Evolutionary conservation across 2,329 filamentous ascomycete genomes (phyloP).

Genomic region (Tolypocladium tropicale): DNA sequence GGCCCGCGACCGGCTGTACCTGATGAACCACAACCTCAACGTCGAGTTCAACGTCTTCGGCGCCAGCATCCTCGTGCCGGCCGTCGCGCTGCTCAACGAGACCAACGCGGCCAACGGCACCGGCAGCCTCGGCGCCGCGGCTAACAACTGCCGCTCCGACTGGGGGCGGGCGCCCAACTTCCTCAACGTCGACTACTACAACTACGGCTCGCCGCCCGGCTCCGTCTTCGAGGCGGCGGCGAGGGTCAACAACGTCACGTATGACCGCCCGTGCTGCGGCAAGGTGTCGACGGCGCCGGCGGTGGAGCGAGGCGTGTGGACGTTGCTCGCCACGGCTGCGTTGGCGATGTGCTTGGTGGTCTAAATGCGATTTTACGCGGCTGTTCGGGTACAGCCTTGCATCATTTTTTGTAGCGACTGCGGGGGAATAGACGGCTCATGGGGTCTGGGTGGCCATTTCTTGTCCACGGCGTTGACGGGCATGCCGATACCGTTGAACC

Average conservation of each 20-base stretch:
- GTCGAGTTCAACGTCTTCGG: conserved; percentile 60
- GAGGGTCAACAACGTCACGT: conserved; percentile 61
- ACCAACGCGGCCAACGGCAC: conserved; percentile 59
- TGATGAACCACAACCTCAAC: conserved; percentile 90
- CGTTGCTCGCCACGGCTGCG: neutral
- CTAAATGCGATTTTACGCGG: neutral
- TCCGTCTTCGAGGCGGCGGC: conserved; percentile 70
- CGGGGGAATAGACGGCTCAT: neutral
- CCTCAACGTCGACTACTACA: conserved; percentile 79
- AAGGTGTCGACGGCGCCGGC: conserved; percentile 15
- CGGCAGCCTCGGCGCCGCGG: conserved; percentile 56
- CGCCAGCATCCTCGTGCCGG: conserved; percentile 57
- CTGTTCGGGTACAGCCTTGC: neutral
- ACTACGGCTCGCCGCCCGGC: conserved; percentile 53
- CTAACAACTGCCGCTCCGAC: conserved; percentile 46
- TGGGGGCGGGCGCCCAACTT: conserved; percentile 68
- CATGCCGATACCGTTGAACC: neutral
- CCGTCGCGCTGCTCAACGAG: conserved; percentile 55
- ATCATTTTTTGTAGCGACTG: neutral
- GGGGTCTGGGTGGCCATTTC: neutral
- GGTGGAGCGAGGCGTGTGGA: neutral
- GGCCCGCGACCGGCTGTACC: conserved; percentile 57
- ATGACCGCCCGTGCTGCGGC: conserved; percentile 49
- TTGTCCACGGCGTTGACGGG: neutral
- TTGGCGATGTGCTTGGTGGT: neutral